Conservation (phyloP, 441 rosid genomes). For the Macaranga tanarius region DNA sequence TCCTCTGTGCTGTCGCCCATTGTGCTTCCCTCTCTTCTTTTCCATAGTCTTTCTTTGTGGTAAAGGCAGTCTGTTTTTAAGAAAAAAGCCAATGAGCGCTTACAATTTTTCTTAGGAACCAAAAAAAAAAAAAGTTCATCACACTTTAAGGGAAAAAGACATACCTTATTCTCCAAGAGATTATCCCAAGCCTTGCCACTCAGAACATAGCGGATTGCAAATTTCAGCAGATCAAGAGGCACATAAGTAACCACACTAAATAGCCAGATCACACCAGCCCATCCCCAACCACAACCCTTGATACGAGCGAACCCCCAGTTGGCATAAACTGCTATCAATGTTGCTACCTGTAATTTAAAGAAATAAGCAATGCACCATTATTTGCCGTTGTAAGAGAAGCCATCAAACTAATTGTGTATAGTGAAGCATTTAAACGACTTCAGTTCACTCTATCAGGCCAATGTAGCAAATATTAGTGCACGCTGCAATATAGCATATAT, state of each 20-base stretch:
- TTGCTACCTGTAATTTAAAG: slow-evolving; percentile 53
- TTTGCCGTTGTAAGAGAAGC: background rate
- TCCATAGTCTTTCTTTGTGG: slow-evolving; percentile 92
- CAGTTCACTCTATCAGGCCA: too few relatives aligned
- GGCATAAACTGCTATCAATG: slow-evolving; percentile 75
- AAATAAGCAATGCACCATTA: background rate
- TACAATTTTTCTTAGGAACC: too few relatives aligned
- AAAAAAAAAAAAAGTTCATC: too few relatives aligned
- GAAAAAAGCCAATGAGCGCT: background rate
- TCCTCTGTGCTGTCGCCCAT: slow-evolving; percentile 93
- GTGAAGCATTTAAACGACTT: too few relatives aligned
- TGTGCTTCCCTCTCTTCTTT: slow-evolving; percentile 94
- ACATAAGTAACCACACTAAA: slow-evolving; percentile 61
- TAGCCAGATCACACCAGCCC: slow-evolving; percentile 92
- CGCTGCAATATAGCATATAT: background rate
- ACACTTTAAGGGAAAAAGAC: background rate
- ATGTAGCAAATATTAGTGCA: background rate
- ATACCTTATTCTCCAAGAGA: slow-evolving; percentile 82
- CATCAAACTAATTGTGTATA: background rate
- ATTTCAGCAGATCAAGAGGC: slow-evolving; percentile 81
- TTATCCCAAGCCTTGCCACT: slow-evolving; percentile 91
- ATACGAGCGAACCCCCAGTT: slow-evolving; percentile 77
- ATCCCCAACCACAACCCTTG: slow-evolving; percentile 81
- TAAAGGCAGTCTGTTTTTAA: slow-evolving; percentile 69
- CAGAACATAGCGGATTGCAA: slow-evolving; percentile 58